Conservation (phyloP, 2,329 filamentous ascomycete genomes). For the Lojkania enalia region DNA sequence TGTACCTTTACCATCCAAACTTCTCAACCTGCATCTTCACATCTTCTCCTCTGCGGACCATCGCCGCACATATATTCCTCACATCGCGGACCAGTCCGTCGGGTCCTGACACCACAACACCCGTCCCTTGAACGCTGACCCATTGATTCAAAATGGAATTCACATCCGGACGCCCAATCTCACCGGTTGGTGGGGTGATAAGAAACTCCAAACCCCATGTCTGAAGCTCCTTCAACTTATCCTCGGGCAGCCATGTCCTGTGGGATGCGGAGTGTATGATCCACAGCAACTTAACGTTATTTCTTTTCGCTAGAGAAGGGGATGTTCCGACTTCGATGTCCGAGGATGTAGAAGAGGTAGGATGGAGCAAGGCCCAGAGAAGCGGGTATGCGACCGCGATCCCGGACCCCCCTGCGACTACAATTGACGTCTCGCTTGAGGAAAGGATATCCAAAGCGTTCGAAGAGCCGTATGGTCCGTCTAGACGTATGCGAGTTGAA, state of each 20-base stretch:
- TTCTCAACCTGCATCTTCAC: slow-evolving; percentile 65
- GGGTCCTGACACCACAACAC: slow-evolving; percentile 64
- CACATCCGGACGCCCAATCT: slow-evolving; percentile 60
- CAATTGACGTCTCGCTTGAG: slow-evolving; percentile 54
- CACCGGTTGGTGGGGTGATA: slow-evolving; percentile 58
- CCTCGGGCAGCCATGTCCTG: slow-evolving; percentile 56
- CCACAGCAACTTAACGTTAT: slow-evolving; percentile 60
- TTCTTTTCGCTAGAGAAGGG: slow-evolving; percentile 14
- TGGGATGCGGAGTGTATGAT: slow-evolving; percentile 60
- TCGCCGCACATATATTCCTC: slow-evolving; percentile 60
- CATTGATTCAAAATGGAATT: slow-evolving; percentile 47
- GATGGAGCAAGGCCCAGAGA: slow-evolving; percentile 54
- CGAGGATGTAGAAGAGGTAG: slow-evolving; percentile 19
- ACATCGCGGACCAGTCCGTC: slow-evolving; percentile 63
- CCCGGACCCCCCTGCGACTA: slow-evolving; percentile 66
- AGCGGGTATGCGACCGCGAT: slow-evolving; percentile 67
- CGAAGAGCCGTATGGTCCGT: slow-evolving; percentile 66
- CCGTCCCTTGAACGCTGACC: slow-evolving; percentile 43
- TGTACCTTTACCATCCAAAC: slow-evolving; percentile 70
- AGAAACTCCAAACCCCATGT: slow-evolving; percentile 56
- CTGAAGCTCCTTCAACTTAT: slow-evolving; percentile 55
- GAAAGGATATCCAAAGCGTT: slow-evolving; percentile 59
- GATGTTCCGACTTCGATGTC: slow-evolving; percentile 21
- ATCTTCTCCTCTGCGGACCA: slow-evolving; percentile 54
- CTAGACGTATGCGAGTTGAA: slow-evolving; percentile 56